phyloP scores from a whole-genome alignment of 139 green algal genomes.

The Micractinium sp. region DNA sequence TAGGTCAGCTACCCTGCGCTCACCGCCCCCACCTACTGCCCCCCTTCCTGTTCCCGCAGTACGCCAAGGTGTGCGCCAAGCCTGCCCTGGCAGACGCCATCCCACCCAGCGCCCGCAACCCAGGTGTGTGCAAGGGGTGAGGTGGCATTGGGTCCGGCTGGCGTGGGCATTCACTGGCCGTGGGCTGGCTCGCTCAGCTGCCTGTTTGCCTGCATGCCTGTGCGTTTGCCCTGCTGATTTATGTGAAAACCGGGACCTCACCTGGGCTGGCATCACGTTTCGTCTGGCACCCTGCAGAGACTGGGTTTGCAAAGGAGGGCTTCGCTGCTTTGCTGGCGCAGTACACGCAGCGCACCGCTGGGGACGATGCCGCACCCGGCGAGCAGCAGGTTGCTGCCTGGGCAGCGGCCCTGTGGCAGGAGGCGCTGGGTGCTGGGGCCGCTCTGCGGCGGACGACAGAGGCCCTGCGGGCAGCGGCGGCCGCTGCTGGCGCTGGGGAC shows the following conservation, averaged over 20 bases:
- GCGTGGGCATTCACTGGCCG: background rate
- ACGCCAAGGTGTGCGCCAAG: background rate
- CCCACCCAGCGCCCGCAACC: background rate
- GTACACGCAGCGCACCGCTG: background rate
- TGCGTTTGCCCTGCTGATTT: background rate
- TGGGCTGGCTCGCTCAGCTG: background rate
- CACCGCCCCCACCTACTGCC: too few relatives aligned
- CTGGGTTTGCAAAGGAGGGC: background rate
- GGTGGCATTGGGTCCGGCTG: background rate
- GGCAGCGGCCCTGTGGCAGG: slow-evolving; percentile 9
- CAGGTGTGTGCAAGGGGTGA: background rate
- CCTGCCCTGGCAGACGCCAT: background rate
- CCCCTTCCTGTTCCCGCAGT: background rate
- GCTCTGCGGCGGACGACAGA: slow-evolving; percentile 1
- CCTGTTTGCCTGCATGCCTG: background rate
- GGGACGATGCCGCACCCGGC: background rate
- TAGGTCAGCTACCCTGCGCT: too few relatives aligned
- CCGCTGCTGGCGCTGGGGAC: background rate
- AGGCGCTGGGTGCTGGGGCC: slow-evolving; percentile 3
- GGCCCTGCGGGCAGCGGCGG: background rate
- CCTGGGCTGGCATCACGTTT: background rate
- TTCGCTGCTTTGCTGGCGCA: slow-evolving; percentile 10
- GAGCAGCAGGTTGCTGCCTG: background rate
- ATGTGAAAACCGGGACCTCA: background rate
- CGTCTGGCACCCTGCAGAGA: background rate